Conservation (phyloP, 441 rosid genomes). For the Pelargonium hybrid region DNA sequence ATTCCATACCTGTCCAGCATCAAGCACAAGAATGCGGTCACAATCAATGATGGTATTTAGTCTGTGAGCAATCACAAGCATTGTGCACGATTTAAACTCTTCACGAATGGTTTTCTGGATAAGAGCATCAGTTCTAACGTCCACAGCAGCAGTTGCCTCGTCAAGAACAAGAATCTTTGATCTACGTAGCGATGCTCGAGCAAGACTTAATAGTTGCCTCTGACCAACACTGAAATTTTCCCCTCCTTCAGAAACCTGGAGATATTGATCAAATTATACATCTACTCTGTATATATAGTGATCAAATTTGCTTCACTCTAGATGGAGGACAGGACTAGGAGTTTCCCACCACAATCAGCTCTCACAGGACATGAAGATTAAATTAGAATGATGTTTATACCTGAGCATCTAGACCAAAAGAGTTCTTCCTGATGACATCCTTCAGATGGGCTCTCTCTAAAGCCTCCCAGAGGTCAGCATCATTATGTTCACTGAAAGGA, state of each 20-base stretch:
- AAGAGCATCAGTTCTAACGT: conserved; percentile 88
- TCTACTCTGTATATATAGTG: background rate
- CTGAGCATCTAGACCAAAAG: conserved; percentile 78
- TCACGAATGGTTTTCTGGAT: conserved; percentile 89
- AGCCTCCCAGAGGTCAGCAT: conserved; percentile 90
- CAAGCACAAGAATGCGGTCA: conserved; percentile 73
- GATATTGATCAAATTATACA: background rate
- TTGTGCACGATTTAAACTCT: conserved; percentile 88
- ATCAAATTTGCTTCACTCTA: background rate
- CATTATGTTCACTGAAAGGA: conserved; percentile 85
- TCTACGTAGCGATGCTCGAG: conserved; percentile 80
- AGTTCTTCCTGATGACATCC: conserved; percentile 65
- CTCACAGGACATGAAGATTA: background rate
- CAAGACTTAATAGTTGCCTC: conserved; percentile 84
- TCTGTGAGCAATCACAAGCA: conserved; percentile 89
- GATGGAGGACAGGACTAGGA: too few relatives aligned
- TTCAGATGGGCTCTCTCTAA: conserved; percentile 86
- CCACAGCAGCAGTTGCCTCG: conserved; percentile 97
- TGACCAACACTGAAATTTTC: conserved; percentile 95
- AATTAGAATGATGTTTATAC: conserved; percentile 23
- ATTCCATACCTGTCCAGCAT: conserved; percentile 27
- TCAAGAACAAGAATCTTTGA: conserved; percentile 94
- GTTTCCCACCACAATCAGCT: too few relatives aligned
- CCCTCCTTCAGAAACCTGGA: conserved; percentile 69
- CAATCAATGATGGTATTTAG: conserved; percentile 85